A percentile compares a stretch with the other conserved stretches of the same genome.
Conservation (phyloP, 2,329 filamentous ascomycete genomes). For the Nigrospora osmanthi region DNA sequence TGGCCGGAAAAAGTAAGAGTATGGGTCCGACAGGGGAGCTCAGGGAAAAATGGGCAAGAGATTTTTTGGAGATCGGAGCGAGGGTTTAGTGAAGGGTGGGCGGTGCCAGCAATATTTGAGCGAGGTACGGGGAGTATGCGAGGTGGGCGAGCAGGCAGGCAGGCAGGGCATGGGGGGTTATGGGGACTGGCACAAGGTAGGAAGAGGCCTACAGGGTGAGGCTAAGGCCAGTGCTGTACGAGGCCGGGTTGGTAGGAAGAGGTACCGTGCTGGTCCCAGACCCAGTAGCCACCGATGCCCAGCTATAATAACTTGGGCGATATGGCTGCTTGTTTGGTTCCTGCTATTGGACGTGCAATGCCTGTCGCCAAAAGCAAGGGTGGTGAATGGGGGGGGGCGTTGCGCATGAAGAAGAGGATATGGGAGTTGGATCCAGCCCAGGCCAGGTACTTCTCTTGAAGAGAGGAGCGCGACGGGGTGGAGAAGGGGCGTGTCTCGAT, state of each 20-base stretch:
- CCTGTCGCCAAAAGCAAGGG: slow-evolving; percentile 17
- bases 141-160: slow-evolving; percentile 19
- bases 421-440: slow-evolving; percentile 13
- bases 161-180: slow-evolving; percentile 18
- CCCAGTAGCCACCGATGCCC: slow-evolving; percentile 1
- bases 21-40: slow-evolving; percentile 16
- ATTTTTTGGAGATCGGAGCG: slow-evolving; percentile 20
- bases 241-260: slow-evolving; percentile 15
- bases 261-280: slow-evolving; percentile 7
- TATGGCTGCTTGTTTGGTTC: slow-evolving; percentile 18
- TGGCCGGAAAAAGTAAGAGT: slow-evolving; percentile 9
- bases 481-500: slow-evolving; percentile 21
- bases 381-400: slow-evolving; percentile 15
- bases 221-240: slow-evolving; percentile 8
- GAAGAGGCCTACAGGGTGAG: slow-evolving; percentile 7
- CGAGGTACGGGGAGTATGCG: slow-evolving; percentile 14
- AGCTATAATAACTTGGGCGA: slow-evolving; percentile 14
- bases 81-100: slow-evolving; percentile 17
- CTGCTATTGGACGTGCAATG: slow-evolving; percentile 17
- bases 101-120: slow-evolving; percentile 24
- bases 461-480: slow-evolving; percentile 1
- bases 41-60: slow-evolving; percentile 14
- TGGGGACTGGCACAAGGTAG: slow-evolving; percentile 1
- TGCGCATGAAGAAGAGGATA: neutral
- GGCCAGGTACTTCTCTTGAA: too few relatives aligned